Percentiles rank a stretch among this genome's conserved stretches.
Conservation (phyloP, 108 stramenopile species). For the Cyclotella sp. region DNA sequence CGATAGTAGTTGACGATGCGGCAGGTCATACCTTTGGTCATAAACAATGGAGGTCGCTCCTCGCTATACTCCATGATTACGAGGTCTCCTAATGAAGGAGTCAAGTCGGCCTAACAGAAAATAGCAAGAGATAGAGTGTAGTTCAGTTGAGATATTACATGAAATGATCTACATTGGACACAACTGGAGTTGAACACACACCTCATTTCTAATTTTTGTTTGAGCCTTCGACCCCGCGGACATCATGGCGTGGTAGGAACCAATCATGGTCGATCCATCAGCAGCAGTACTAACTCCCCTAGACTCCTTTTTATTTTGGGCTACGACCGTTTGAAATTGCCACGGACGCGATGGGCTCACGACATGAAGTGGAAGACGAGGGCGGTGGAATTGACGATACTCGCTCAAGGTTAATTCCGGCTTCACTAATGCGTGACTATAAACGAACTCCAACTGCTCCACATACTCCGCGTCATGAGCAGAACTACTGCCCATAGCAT, state of each 20-base stretch:
- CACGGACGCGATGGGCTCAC: constrained; percentile 72
- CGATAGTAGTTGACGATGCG: constrained; percentile 92
- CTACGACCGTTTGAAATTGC: constrained; percentile 79
- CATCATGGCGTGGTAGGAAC: constrained; percentile 76
- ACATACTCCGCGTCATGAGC: constrained; percentile 83
- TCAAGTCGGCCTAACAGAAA: constrained; percentile 61
- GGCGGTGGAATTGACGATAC: constrained; percentile 84
- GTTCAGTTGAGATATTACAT: not conserved
- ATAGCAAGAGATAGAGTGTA: not conserved
- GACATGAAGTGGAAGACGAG: constrained; percentile 67
- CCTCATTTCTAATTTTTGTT: constrained; percentile 77
- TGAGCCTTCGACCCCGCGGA: constrained; percentile 78
- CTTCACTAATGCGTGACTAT: constrained; percentile 70
- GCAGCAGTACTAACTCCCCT: constrained; percentile 31
- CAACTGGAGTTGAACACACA: constrained; percentile 4
- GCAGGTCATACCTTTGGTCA: constrained; percentile 85
- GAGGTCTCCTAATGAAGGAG: constrained; percentile 75
- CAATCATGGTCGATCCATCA: constrained; percentile 60
- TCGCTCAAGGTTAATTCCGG: constrained; percentile 67
- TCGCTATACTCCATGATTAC: constrained; percentile 85
- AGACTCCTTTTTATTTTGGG: constrained; percentile 32
- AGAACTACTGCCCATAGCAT: constrained; percentile 54
- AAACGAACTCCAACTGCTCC: constrained; percentile 85
- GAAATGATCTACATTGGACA: not conserved
- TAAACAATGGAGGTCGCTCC: constrained; percentile 82